Conservation (phyloP, 768 basidiomycete species). For the Exidia glandulosa region DNA sequence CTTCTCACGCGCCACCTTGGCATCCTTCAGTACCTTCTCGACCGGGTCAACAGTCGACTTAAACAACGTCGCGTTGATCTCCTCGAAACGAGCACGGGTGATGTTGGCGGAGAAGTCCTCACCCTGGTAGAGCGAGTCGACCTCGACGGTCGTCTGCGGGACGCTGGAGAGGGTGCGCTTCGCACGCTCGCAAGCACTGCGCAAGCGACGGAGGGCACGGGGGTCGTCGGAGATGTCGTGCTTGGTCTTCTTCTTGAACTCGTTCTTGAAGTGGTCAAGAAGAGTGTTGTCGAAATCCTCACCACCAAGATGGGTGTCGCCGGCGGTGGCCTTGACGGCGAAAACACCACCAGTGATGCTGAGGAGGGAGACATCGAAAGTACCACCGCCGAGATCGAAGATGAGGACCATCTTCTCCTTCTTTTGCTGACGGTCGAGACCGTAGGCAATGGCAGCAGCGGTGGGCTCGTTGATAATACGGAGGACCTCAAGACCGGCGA, state of each 20-base stretch:
- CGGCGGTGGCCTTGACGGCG: constrained; percentile 95
- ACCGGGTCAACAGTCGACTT: constrained; percentile 88
- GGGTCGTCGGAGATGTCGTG: constrained; percentile 88
- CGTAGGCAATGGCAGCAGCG: constrained; percentile 96
- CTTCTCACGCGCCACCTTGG: constrained; percentile 93
- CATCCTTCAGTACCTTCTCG: constrained; percentile 95
- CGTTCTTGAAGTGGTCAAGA: constrained; percentile 92
- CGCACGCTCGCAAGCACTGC: constrained; percentile 96
- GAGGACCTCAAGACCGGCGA: constrained; percentile 88
- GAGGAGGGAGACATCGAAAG: constrained; percentile 93
- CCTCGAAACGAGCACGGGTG: constrained; percentile 96
- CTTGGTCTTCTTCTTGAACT: constrained; percentile 98
- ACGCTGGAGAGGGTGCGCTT: constrained; percentile 97
- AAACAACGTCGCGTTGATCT: constrained; percentile 93
- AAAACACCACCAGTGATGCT: constrained; percentile 97
- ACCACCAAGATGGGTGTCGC: constrained; percentile 97
- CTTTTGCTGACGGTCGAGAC: constrained; percentile 86
- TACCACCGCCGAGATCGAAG: constrained; percentile 97
- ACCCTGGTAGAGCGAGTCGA: constrained; percentile 95
- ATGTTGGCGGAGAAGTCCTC: constrained; percentile 98
- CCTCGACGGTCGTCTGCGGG: constrained; percentile 93
- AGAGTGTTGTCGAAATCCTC: constrained; percentile 98
- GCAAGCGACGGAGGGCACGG: constrained; percentile 93
- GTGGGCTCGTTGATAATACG: constrained; percentile 99
- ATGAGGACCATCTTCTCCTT: constrained; percentile 94